Evolutionary conservation across 352 stramenopile genomes (phyloP), one percentile per base, ranked within the genome.

Genomic region (Phytopythium delawarense): DNA sequence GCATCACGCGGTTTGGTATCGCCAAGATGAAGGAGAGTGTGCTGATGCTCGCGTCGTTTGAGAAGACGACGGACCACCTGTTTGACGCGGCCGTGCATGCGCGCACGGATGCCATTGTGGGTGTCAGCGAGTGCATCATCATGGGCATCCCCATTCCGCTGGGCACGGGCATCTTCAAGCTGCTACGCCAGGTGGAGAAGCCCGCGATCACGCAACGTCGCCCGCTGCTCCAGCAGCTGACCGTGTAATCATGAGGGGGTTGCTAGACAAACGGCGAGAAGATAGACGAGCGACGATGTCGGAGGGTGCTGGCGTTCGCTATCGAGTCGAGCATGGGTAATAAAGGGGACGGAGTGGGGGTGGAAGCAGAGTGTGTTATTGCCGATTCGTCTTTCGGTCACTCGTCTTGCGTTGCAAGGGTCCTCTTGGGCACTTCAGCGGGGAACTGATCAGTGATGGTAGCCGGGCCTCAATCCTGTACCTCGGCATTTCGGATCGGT

Each of bases 21-120:
- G 97, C 97, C 42, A 99, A 99, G 79, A 99, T 99, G 97, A 98
- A 98, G 73, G 98, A 99, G 74, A 98, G 91, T 62, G 97, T 99
- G 52, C 81, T 99, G 42, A 99, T 99, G 95, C 84, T 99, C 30
- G 97, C 97, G 25, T 99, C 94, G 55, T 98, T 99, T 66, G 98
- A 99, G 84, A 99, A 99, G 81, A 99, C 97, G 11, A 99, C 97
- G 0, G 97, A 99, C 73, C 97, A 99, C 74, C 81, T 99, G 21
- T 99, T 99, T 67, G 97, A 99, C 71, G 98, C 98, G n/a, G 96
- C 98, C 13, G 94, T 99, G 20, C 98, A 99, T 78, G 97, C 90
- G 34, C 87, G 97, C 61, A 97, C 90, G 57, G 98, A 99, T 70
- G 88, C 94, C 21, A 99, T 99, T 73, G 96, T 99, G 30, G 98